Evolutionary conservation across 2,329 filamentous ascomycete genomes (phyloP).

Genomic region (Trichoderma atrobrunneum): DNA sequence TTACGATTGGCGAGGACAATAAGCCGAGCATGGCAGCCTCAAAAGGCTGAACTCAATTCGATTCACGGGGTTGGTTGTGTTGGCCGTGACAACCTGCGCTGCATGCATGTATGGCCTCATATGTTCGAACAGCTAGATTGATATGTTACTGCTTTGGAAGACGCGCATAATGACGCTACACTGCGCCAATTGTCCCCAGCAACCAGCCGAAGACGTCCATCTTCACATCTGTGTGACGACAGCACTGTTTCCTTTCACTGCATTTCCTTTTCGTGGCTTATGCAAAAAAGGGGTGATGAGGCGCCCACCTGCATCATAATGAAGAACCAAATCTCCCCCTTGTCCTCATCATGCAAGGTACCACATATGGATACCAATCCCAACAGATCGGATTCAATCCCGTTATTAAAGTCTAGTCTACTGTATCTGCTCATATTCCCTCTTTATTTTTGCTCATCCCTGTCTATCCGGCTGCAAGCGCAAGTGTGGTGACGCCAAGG

Average conservation of each 20-base stretch:
- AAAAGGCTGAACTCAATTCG: neutral
- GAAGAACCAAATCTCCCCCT: no score
- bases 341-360: neutral
- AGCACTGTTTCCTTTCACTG: neutral
- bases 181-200: neutral
- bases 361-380: neutral
- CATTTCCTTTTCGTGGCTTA: neutral
- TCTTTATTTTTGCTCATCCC: neutral
- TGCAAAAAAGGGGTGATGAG: neutral
- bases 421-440: neutral
- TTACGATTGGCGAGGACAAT: neutral
- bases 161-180: neutral
- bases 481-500: neutral
- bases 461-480: neutral
- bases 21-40: neutral
- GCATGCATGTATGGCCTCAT: no score
- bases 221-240: neutral
- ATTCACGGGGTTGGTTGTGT: neutral
- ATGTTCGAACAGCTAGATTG: neutral
- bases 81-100: neutral
- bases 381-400: neutral
- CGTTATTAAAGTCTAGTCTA: neutral
- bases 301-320: neutral
- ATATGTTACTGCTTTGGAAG: neutral
- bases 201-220: neutral